phyloP scores from a whole-genome alignment of 2,329 filamentous ascomycete genomes.

The Fusarium oxysporum region DNA sequence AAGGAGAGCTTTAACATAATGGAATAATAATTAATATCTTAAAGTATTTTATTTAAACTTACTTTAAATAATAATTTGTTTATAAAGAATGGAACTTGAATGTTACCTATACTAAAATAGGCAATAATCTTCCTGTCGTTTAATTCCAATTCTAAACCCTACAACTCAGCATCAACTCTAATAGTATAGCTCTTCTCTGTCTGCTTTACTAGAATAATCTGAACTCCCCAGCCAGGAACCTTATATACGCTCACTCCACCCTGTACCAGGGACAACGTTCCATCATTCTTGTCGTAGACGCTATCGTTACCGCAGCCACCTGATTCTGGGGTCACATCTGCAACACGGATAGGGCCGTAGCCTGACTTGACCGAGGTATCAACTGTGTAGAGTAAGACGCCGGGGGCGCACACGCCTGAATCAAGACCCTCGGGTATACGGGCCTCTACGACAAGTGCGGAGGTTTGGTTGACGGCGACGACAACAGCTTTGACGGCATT shows the following conservation, averaged over 20 bases:
- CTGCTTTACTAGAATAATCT: slow-evolving; percentile 14
- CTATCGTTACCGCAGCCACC: slow-evolving; percentile 43
- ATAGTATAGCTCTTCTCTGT: neutral
- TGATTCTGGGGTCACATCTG: slow-evolving; percentile 48
- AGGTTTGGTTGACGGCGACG: slow-evolving; percentile 15
- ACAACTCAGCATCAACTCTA: neutral
- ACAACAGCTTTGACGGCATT: slow-evolving; percentile 28
- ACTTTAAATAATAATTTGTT: no score
- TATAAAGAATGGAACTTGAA: no score
- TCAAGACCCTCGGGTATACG: slow-evolving; percentile 45
- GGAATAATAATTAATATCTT: no score
- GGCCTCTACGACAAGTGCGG: slow-evolving; percentile 49
- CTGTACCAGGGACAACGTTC: slow-evolving; percentile 37
- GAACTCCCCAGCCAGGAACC: slow-evolving; percentile 28
- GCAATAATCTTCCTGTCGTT: neutral
- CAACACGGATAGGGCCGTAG: slow-evolving; percentile 48
- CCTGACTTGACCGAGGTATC: slow-evolving; percentile 46
- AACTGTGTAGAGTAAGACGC: slow-evolving; percentile 52
- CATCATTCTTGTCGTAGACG: slow-evolving; percentile 47
- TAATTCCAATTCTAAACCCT: neutral
- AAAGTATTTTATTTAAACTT: no score
- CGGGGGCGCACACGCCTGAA: slow-evolving; percentile 44
- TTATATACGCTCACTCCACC: neutral
- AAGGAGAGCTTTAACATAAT: no score
- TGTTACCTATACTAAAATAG: neutral